phyloP scores from a whole-genome alignment of 768 basidiomycete genomes.

The Vishniacozyma victoriae region DNA sequence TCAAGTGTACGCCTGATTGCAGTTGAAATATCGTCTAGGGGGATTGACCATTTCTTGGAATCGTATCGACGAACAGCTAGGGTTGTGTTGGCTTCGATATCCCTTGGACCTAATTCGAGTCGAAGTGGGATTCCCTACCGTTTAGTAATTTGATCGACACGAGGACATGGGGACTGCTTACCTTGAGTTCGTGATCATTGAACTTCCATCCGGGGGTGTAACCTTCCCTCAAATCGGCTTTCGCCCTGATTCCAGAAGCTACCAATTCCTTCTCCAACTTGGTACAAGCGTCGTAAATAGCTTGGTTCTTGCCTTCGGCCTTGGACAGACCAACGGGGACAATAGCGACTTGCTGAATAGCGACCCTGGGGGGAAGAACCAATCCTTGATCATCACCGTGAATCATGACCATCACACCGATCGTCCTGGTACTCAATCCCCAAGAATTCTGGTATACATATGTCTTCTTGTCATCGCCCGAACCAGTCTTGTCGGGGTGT shows the following conservation, averaged over 20 bases:
- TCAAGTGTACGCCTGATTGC: constrained; percentile 65
- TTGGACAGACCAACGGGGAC: constrained; percentile 90
- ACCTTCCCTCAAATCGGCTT: constrained; percentile 85
- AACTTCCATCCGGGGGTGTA: constrained; percentile 99
- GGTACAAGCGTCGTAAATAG: constrained; percentile 71
- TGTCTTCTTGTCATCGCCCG: constrained; percentile 6
- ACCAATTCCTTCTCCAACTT: constrained; percentile 68
- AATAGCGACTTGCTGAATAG: constrained; percentile 81
- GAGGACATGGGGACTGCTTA: constrained; percentile 41
- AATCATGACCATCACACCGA: constrained; percentile 99
- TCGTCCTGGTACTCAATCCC: constrained; percentile 91
- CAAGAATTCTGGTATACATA: constrained; percentile 98
- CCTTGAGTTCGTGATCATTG: constrained; percentile 99
- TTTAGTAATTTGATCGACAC: background rate
- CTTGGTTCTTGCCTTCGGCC: constrained; percentile 50
- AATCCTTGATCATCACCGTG: constrained; percentile 97
- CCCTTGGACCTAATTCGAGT: constrained; percentile 92
- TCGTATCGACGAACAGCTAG: constrained; percentile 82
- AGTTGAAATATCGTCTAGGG: constrained; percentile 52
- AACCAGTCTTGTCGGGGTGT: constrained; percentile 60
- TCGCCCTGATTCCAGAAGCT: constrained; percentile 70
- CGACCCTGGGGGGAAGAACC: constrained; percentile 94
- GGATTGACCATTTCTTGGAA: constrained; percentile 58
- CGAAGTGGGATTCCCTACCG: constrained; percentile 87
- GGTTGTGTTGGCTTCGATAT: constrained; percentile 63